phyloP scores from a whole-genome alignment of 2,329 filamentous ascomycete species.

The Capronia americana region DNA sequence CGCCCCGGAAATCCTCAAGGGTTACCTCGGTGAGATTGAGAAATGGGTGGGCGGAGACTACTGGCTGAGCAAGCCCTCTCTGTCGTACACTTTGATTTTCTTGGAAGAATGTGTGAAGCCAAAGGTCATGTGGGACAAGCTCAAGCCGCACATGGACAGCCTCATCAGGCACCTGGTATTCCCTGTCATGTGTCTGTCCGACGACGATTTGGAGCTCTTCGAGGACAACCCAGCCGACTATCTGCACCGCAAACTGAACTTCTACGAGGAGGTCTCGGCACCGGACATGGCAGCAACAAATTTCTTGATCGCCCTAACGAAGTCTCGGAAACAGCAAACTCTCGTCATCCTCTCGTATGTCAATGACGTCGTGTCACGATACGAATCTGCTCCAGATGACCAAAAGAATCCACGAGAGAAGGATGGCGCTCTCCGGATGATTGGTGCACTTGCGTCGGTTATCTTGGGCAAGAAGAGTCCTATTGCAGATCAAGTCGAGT shows the following conservation, averaged over 20 bases:
- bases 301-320: conserved; percentile 93
- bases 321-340: conserved; percentile 92
- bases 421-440: conserved; percentile 96
- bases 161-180: conserved; percentile 95
- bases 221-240: conserved; percentile 95
- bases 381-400: conserved; percentile 80
- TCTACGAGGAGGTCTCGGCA: conserved; percentile 94
- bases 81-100: conserved; percentile 93
- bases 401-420: conserved; percentile 95
- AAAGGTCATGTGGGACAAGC: conserved; percentile 93
- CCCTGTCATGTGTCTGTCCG: conserved; percentile 88
- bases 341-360: conserved; percentile 94
- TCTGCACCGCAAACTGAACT: conserved; percentile 95
- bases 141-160: conserved; percentile 92
- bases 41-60: conserved; percentile 94
- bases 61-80: conserved; percentile 92
- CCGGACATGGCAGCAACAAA: conserved; percentile 96
- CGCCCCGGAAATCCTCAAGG: conserved; percentile 93
- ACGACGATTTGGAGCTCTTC: conserved; percentile 93
- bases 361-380: conserved; percentile 91
- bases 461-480: conserved; percentile 98
- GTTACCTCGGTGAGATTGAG: conserved; percentile 92
- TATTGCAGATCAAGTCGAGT: conserved; percentile 96
- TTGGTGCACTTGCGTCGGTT: conserved; percentile 90
- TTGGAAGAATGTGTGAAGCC: conserved; percentile 97